Evolutionary conservation across 2,329 filamentous ascomycete species (phyloP).

Genomic region (Huntiella moniliformis): DNA sequence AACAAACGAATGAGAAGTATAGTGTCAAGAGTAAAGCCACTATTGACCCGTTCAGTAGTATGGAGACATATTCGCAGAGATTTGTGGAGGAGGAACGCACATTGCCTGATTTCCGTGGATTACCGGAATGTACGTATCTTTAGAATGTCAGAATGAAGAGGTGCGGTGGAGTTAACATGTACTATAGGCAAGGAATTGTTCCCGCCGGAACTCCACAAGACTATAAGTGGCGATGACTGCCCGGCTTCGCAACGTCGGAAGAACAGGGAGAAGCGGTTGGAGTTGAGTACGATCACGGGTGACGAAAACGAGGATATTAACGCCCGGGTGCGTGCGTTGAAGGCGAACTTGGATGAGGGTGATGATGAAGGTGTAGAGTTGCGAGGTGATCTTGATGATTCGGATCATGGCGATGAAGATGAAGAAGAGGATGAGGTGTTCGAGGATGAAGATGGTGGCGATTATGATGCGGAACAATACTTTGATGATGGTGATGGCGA

Average conservation of each 20-base stretch:
- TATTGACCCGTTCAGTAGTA: slow-evolving; percentile 37
- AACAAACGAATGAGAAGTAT: slow-evolving; percentile 39
- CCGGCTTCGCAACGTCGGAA: slow-evolving; percentile 3
- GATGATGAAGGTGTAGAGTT: slow-evolving; percentile 23
- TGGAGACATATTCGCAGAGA: slow-evolving; percentile 38
- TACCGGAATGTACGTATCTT: slow-evolving; percentile 24
- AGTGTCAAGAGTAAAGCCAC: slow-evolving; percentile 35
- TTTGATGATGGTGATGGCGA: slow-evolving; percentile 40
- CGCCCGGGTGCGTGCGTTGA: slow-evolving; percentile 17
- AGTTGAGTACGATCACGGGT: slow-evolving; percentile 28
- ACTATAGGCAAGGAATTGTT: slow-evolving; percentile 27
- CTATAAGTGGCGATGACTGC: slow-evolving; percentile 30
- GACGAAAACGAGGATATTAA: slow-evolving; percentile 24
- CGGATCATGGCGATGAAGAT: slow-evolving; percentile 20
- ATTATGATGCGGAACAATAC: slow-evolving; percentile 42
- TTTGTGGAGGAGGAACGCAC: slow-evolving; percentile 32
- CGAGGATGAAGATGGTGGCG: slow-evolving; percentile 40
- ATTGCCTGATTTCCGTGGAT: slow-evolving; percentile 33
- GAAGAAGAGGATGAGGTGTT: slow-evolving; percentile 27
- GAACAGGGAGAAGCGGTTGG: slow-evolving; percentile 24
- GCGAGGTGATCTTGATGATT: slow-evolving; percentile 27
- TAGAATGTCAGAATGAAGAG: neutral
- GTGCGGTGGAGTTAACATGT: neutral
- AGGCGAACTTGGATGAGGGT: slow-evolving; percentile 23
- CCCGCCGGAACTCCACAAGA: slow-evolving; percentile 35